Evolutionary conservation across 2,329 filamentous ascomycete genomes (phyloP).

Genomic region (Trichoderma koningii): DNA sequence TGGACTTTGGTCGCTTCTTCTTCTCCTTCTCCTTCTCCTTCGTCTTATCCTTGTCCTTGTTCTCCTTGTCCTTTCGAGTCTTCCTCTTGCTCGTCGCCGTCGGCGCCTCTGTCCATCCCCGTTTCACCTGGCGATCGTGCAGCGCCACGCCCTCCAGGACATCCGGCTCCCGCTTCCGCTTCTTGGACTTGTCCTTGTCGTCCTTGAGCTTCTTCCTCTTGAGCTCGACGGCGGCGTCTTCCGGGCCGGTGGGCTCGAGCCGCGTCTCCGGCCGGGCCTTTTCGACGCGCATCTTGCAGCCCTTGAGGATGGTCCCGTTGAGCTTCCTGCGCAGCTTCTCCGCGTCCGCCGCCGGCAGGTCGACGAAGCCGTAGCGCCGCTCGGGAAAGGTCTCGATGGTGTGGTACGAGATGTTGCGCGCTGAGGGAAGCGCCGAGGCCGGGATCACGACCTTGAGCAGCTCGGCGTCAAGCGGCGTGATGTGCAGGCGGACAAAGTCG

Average conservation of each 20-base stretch:
- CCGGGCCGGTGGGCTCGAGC: constrained; percentile 40
- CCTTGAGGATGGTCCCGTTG: constrained; percentile 81
- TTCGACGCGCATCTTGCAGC: constrained; percentile 81
- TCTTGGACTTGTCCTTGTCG: constrained; percentile 44
- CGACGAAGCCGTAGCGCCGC: constrained; percentile 84
- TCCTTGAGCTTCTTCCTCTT: constrained; percentile 43
- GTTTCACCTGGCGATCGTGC: constrained; percentile 76
- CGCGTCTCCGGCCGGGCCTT: constrained; percentile 65
- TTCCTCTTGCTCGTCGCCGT: constrained; percentile 51
- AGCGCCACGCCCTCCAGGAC: constrained; percentile 69
- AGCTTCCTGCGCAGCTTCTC: constrained; percentile 91
- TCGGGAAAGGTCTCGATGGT: constrained; percentile 85
- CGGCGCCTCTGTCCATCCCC: constrained; percentile 80
- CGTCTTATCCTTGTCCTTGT: constrained; percentile 40
- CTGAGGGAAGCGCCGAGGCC: constrained; percentile 63
- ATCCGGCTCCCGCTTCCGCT: constrained; percentile 55
- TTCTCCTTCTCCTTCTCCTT: constrained; percentile 62
- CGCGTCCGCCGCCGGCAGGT: constrained; percentile 77
- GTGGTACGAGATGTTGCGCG: constrained; percentile 87
- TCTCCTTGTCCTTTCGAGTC: constrained; percentile 50
- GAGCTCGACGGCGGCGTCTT: constrained; percentile 38
- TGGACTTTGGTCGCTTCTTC: constrained; percentile 65
- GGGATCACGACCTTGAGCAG: constrained; percentile 74
- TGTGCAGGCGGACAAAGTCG: constrained; percentile 64
- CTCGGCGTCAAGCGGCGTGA: constrained; percentile 78